Base-by-base conservation (phyloP, 2,329 filamentous ascomycete genomes). In the Fusarium sp. region DNA sequence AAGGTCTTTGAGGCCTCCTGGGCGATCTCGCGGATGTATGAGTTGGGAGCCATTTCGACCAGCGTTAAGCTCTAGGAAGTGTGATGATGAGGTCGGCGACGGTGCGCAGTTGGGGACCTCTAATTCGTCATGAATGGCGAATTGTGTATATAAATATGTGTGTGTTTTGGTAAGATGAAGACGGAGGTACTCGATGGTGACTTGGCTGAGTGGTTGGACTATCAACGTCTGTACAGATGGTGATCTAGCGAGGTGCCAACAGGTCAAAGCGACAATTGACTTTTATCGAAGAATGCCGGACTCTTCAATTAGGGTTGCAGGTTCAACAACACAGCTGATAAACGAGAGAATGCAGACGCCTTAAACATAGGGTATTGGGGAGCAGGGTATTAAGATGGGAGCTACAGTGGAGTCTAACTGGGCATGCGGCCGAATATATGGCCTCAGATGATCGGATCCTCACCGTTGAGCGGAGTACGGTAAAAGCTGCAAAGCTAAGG, bases 41-140 rank as follows among this genome's bases (percentile, higher is more conserved):
- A 57, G 47, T 75, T 75, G 59, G 79, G 75, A 72, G 79, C 79
- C 84, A 86, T 86, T 64, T 75, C 72, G 76, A 72, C 71, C 72
- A 72, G 72, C 72, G 65, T 71, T 51, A 53, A 67, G 75, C 64
- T 76, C 60, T 43, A 60, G 66, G 44, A 50, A 37, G 40, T 48
- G n/a, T 32, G 55, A 50, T 61, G 46, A 47, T 51, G 44, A 58
- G 35, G 59, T 61, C 20, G 52, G 74, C 74, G 72, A 70, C 73
- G 65, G 65, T 58, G 72, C 75, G 74, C 76, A 56, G 48, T 55
- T 32, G 41, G 45, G 28, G 17, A 49, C 20, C 52, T 59, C 68
- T 71, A 73, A 40, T 67, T 75, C 65, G 70, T 70, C 75, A 77
- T 76, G 48, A 68, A 71, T 52, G 40, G 58, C 26, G 40, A 55